Percentiles rank a stretch among this genome's conserved stretches.
Evolutionary conservation across 495 filamentous ascomycete species (phyloP).

Genomic region (Aspergillus steynii): DNA sequence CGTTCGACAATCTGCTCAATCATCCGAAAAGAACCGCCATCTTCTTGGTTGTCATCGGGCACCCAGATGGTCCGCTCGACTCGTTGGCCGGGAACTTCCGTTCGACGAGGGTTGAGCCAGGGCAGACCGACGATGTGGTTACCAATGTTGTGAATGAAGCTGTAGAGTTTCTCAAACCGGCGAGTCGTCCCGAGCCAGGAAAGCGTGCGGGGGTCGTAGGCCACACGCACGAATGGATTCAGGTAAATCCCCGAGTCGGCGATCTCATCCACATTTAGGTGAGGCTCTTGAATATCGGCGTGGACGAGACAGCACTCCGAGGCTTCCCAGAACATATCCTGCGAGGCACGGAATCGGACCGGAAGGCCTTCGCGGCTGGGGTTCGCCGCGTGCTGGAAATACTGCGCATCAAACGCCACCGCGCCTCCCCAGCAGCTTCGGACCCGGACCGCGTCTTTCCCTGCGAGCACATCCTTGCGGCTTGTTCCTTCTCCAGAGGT

Average conservation of each 20-base stretch:
- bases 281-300: conserved; percentile 61
- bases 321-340: conserved; percentile 70
- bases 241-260: conserved; percentile 62
- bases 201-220: conserved; percentile 57
- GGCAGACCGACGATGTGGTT: conserved; percentile 55
- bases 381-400: conserved; percentile 47
- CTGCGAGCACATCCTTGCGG: conserved; percentile 58
- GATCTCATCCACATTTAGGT: conserved; percentile 36
- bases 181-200: conserved; percentile 55
- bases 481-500: conserved; percentile 55
- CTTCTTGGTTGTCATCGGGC: conserved; percentile 26
- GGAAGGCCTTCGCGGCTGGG: conserved; percentile 30
- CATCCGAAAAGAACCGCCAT: conserved; percentile 43
- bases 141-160: conserved; percentile 53
- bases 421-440: conserved; percentile 83
- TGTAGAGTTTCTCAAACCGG: conserved; percentile 61
- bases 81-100: conserved; percentile 52
- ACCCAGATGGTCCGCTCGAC: conserved; percentile 59
- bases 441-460: conserved; percentile 69
- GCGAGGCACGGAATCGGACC: conserved; percentile 66
- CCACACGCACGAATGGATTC: conserved; percentile 72
- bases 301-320: conserved; percentile 81
- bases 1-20: conserved; percentile 44
- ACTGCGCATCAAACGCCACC: conserved; percentile 72
- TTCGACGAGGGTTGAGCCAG: conserved; percentile 57